Conservation (phyloP, 805 yeast species). For the Starmerella floricola region DNA sequence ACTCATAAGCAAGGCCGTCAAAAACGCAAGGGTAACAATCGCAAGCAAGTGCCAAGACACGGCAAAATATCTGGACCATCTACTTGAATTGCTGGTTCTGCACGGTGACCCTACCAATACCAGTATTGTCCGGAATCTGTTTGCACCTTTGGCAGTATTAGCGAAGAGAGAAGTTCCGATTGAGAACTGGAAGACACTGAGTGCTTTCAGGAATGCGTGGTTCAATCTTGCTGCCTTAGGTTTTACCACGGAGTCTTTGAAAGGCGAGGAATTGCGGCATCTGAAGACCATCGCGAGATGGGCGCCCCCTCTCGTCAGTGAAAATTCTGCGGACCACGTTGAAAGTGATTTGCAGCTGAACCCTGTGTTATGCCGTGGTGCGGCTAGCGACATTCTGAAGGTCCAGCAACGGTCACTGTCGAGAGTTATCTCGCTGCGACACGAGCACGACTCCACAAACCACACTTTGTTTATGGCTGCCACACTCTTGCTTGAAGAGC, state of each 20-base stretch:
- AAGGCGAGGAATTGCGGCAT: slow-evolving; percentile 36
- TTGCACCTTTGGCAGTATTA: slow-evolving; percentile 64
- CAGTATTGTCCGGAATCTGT: slow-evolving; percentile 28
- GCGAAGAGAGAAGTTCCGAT: slow-evolving; percentile 17
- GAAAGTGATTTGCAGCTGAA: slow-evolving; percentile 89
- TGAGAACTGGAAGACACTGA: slow-evolving; percentile 39
- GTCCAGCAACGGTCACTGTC: slow-evolving; percentile 10
- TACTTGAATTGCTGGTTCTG: slow-evolving; percentile 53
- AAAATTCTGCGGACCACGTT: slow-evolving; percentile 62
- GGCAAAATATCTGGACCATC: slow-evolving; percentile 47
- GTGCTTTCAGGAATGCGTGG: slow-evolving; percentile 80
- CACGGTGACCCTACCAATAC: slow-evolving; percentile 66
- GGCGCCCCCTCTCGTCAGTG: slow-evolving; percentile 81
- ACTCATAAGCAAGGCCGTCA: slow-evolving; percentile 29
- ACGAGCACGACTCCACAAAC: slow-evolving; percentile 22
- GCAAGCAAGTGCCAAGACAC: slow-evolving; percentile 24
- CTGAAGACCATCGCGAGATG: slow-evolving; percentile 66
- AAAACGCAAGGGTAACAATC: slow-evolving; percentile 39
- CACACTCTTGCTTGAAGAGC: slow-evolving; percentile 60
- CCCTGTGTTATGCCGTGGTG: slow-evolving; percentile 77
- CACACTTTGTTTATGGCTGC: slow-evolving; percentile 78
- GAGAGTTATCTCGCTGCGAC: not conserved
- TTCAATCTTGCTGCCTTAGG: slow-evolving; percentile 90
- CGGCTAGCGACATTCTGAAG: slow-evolving; percentile 36
- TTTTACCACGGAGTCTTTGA: slow-evolving; percentile 43